Evolutionary conservation across 2,329 filamentous ascomycete species (phyloP).

Genomic region (Trichoderma endophyticum): DNA sequence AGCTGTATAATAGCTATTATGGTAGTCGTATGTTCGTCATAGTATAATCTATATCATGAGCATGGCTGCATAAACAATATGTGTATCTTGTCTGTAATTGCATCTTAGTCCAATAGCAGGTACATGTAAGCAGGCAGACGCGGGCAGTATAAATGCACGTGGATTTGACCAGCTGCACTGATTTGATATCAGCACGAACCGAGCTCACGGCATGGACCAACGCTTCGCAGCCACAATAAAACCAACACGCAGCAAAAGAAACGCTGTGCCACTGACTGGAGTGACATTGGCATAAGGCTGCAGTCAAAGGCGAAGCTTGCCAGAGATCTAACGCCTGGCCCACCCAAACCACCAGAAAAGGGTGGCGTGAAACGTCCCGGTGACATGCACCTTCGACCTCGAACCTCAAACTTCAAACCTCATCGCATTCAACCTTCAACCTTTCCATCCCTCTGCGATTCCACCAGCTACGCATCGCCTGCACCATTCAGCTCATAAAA

Average conservation of each 20-base stretch:
- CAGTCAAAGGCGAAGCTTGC: neutral
- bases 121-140: neutral
- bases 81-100: neutral
- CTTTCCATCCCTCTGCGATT: neutral
- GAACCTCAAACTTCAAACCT: neutral
- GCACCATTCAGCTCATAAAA: accelerated
- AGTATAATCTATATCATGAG: neutral
- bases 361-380: constrained; percentile 15
- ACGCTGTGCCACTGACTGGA: neutral
- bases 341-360: neutral
- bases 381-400: constrained; percentile 2
- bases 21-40: neutral
- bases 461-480: neutral
- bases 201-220: neutral
- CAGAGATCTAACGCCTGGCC: neutral
- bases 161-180: neutral
- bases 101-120: neutral
- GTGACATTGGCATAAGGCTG: neutral
- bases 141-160: neutral
- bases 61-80: neutral
- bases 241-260: neutral
- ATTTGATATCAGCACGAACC: neutral
- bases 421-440: neutral
- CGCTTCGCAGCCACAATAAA: neutral
- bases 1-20: neutral